These are phyloP conservation scores for Kwoniella shivajii DNA, from an alignment of 1,284 basidiomycete genomes.

Conservation along the genomic window DNA sequence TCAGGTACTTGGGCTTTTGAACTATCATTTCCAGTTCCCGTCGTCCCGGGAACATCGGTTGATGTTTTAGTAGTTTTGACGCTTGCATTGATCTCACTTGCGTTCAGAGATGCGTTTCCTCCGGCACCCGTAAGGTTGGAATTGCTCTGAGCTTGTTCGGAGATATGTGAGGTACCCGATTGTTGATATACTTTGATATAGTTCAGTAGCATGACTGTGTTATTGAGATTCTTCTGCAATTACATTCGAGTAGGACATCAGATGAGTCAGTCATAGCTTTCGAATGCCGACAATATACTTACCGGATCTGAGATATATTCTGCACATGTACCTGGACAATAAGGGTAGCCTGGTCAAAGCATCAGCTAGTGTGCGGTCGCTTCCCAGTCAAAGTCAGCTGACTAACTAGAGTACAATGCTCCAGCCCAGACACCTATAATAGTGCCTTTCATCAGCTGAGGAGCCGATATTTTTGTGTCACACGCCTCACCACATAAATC, in stretches of 20 bases:
- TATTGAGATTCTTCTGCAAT: constrained; percentile 42
- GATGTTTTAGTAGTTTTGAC: background rate
- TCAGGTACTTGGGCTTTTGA: too few relatives aligned
- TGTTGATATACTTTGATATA: constrained; percentile 49
- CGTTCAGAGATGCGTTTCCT: constrained; percentile 18
- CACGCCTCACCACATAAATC: constrained; percentile 50
- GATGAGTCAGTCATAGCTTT: background rate
- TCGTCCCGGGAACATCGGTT: background rate
- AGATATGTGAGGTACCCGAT: constrained; percentile 12
- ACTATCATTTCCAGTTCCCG: background rate
- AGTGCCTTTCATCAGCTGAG: background rate
- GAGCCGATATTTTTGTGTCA: constrained; percentile 46
- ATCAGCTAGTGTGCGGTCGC: background rate
- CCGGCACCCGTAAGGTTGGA: constrained; percentile 36
- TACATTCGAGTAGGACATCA: background rate
- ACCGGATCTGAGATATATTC: constrained; percentile 65
- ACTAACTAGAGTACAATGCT: constrained; percentile 57
- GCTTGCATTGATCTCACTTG: background rate
- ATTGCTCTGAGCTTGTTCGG: constrained; percentile 25
- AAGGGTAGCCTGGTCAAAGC: constrained; percentile 47
- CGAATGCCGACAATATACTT: constrained; percentile 1
- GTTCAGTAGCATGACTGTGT: constrained; percentile 51
- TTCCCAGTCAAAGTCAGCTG: background rate
- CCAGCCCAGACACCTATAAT: constrained; percentile 65
- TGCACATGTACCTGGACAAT: constrained; percentile 71